Evolutionary conservation across 352 stramenopile genomes (phyloP), one percentile per base, ranked within the genome.

Genomic region (Phytophthora tentaculata): DNA sequence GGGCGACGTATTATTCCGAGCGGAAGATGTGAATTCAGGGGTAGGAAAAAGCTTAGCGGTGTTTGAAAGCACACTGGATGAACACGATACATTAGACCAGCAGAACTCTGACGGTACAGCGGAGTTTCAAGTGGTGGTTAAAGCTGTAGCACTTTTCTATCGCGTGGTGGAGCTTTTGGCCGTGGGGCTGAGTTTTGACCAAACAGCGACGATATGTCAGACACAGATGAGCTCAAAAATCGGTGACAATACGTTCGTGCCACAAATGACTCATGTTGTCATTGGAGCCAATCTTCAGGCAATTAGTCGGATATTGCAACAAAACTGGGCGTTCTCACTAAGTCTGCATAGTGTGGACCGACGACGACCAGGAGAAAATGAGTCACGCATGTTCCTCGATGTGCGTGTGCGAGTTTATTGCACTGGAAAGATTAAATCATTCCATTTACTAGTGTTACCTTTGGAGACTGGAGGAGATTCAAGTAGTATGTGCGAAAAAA

Each of bases 51-150:
- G 39, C 5, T 17, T 53, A n/a, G 43, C 13, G 49, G 5, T 37
- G 29, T 71, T 74, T 56, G 62, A 61, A 26, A 74, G 56, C 39
- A 71, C 61, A 12, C 17, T 74, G 37, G 67, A 74, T 50, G 10
- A 41, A 45, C 9, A 37, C 2, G 67, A 71, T 29, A 39, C 12
- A n/a, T 26, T 61, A 9, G 62, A 74, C 47, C 49, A 54, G 28
- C 35, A 64, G 35, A 51, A 16, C 19, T 74, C 67, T 43, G 51
- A 67, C 37, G 67, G 67, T 5, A 74, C 67, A 29, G 56, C 62
- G 5, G 56, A 74, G 39, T 64, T 71, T 57, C 56, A 62, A 24
- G 61, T 22, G 9, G 50, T 71, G 20, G 51, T 71, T 20, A 45
- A 22, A 19, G 55, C 61, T 14, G 44, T 67, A 16, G 26, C 23